phyloP scores from a whole-genome alignment of 2,329 filamentous ascomycete genomes.

The Penicillium sumatraense region DNA sequence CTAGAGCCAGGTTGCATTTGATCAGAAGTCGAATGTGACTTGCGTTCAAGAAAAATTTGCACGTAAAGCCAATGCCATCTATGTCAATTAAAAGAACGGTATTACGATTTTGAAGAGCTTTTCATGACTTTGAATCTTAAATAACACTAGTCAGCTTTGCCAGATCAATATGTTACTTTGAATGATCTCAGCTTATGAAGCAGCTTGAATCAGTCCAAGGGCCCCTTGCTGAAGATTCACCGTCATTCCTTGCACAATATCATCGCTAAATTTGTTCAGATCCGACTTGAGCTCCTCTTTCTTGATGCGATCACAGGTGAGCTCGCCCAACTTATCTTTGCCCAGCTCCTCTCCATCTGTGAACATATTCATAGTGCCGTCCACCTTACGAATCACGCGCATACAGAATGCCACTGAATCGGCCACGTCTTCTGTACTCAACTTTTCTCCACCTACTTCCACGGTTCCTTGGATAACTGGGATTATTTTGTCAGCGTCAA shows the following conservation, averaged over 20 bases:
- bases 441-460: slow-evolving; percentile 1
- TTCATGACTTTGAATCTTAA: not conserved
- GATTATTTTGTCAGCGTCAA: not conserved
- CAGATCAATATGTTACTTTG: not conserved
- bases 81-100: not conserved
- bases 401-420: not conserved
- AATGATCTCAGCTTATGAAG: not conserved
- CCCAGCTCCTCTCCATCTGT: not conserved
- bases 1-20: not conserved
- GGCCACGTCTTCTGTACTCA: not conserved
- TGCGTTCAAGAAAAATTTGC: not conserved
- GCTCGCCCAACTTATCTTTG: not conserved
- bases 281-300: not conserved
- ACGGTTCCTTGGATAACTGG: slow-evolving; percentile 36
- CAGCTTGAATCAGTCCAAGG: not conserved
- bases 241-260: not conserved
- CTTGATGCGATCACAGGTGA: not conserved
- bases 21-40: not conserved
- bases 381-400: not conserved
- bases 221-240: not conserved
- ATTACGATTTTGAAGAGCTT: not conserved
- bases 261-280: not conserved
- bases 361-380: not conserved
- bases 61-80: not conserved
- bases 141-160: not conserved